These are phyloP conservation scores for Prunus kanzakura DNA, from an alignment of 306 rosid species.

Conservation along the genomic window DNA sequence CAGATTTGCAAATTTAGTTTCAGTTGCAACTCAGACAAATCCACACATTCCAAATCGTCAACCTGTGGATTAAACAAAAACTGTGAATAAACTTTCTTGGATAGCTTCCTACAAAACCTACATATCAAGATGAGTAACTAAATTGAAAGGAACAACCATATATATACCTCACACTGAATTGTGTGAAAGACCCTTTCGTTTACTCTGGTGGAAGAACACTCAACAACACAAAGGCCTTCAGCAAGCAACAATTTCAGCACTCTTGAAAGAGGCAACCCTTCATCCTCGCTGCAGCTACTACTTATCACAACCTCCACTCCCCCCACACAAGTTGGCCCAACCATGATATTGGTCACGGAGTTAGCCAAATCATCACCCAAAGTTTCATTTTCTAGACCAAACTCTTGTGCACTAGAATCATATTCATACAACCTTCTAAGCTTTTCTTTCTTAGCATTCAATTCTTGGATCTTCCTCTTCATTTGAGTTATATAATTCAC, in stretches of 20 bases:
- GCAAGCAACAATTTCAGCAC: constrained; percentile 29
- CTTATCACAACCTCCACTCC: constrained; percentile 34
- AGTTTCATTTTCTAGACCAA: background rate
- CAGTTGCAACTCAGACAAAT: constrained; percentile 29
- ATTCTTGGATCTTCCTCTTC: constrained; percentile 39
- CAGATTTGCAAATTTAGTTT: constrained; percentile 28
- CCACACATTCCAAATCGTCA: constrained; percentile 14
- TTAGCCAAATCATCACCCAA: background rate
- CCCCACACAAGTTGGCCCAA: constrained; percentile 15
- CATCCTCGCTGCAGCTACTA: background rate
- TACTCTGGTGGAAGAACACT: constrained; percentile 26
- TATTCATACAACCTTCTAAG: constrained; percentile 26
- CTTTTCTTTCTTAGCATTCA: constrained; percentile 40
- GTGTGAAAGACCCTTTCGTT: constrained; percentile 33
- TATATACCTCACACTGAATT: constrained; percentile 35
- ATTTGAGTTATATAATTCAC: constrained; percentile 52
- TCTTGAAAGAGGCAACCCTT: constrained; percentile 22
- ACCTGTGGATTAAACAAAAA: constrained; percentile 23
- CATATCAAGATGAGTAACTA: background rate
- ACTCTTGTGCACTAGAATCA: background rate
- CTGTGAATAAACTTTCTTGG: background rate
- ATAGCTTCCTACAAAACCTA: background rate
- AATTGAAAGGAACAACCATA: background rate
- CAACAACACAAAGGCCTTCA: constrained; percentile 25
- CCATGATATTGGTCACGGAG: background rate